Base-by-base conservation (phyloP, 768 basidiomycete genomes). In the Tulasnella sp. region DNA sequence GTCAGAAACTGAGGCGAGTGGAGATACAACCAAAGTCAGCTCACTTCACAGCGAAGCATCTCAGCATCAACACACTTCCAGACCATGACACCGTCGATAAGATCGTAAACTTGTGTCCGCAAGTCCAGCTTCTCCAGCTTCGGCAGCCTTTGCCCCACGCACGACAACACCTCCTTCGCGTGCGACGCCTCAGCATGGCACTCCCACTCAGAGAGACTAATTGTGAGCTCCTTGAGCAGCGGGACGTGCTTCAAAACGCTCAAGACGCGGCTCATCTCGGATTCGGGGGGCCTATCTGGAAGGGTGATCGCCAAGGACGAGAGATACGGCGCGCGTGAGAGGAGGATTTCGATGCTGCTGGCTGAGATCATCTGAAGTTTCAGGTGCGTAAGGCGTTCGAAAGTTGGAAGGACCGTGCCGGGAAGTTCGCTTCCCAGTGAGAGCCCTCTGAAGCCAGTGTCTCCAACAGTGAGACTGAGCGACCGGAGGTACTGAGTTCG, bases 121-220 rank as follows among this genome's bases (percentile, higher is more conserved):
- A 58, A 44, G 38, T 58, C 56, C 56, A 58, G 48, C 12, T 30
- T 19, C 46, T 58, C 56, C 56, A 58, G 30, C 12, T 25, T 25
- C 45, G 56, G 56, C 27, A 58, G 44, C n/a, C 56, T 17, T 17
- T 48, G 45, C 17, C 44, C 56, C 12, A 58, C 48, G 8, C 12
- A 43, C 7, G 27, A n/a, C n/a, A 58, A 45, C 19, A 58, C 31
- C 38, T 49, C 56, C 17, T 19, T 21, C 9, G 48, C 46, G 3
- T 27, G 45, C 17, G 31, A 8, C 9, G 25, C 24, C 38, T 58
- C 29, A 2, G n/a, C 19, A 21, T 41, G 22, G 22, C n/a, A 21
- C 9, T 59, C 57, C 57, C 57, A 59, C 17, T 25, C 57, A 22
- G 45, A 44, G 11, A 59, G 15, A 31, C 57, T 43, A 3, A 59